Percentiles rank a stretch among this genome's conserved stretches.
phyloP scores from a whole-genome alignment of 1,284 basidiomycete genomes.

The Malassezia restricta region DNA sequence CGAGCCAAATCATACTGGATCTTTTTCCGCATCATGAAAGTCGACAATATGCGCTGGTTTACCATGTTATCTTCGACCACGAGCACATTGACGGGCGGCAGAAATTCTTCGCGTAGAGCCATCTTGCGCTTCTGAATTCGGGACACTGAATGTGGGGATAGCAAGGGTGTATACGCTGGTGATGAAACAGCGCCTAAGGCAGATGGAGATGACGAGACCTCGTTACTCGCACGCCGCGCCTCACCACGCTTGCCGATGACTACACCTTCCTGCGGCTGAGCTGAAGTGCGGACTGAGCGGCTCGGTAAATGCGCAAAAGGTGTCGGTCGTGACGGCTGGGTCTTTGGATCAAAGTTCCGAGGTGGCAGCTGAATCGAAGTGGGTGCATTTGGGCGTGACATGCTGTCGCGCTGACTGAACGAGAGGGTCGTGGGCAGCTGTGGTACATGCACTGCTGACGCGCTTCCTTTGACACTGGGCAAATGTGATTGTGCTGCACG shows the following conservation, averaged over 20 bases:
- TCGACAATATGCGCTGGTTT: conserved; percentile 89
- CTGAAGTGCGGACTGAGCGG: conserved; percentile 15
- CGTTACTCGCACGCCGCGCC: not conserved
- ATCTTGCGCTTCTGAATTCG: conserved; percentile 24
- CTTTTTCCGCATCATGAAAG: conserved; percentile 89
- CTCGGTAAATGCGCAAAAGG: conserved; percentile 14
- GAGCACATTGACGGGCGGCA: conserved; percentile 44
- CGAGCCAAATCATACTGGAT: conserved; percentile 90
- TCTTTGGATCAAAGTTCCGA: not conserved
- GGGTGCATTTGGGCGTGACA: conserved; percentile 5
- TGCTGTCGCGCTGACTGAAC: not conserved
- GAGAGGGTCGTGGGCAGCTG: conserved; percentile 1
- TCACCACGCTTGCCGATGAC: conserved; percentile 28
- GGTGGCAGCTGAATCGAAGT: conserved; percentile 10
- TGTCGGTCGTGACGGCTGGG: conserved; percentile 11
- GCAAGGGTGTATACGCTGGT: not conserved
- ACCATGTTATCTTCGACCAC: conserved; percentile 73
- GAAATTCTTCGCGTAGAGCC: conserved; percentile 30
- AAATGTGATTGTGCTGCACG: not conserved
- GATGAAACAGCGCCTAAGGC: no score
- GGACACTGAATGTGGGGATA: not conserved
- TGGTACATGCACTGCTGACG: not conserved
- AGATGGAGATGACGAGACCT: not conserved
- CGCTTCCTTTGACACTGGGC: not conserved
- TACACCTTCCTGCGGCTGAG: conserved; percentile 39